phyloP scores from a whole-genome alignment of 2,329 filamentous ascomycete species.

The Corynespora cassiicola region DNA sequence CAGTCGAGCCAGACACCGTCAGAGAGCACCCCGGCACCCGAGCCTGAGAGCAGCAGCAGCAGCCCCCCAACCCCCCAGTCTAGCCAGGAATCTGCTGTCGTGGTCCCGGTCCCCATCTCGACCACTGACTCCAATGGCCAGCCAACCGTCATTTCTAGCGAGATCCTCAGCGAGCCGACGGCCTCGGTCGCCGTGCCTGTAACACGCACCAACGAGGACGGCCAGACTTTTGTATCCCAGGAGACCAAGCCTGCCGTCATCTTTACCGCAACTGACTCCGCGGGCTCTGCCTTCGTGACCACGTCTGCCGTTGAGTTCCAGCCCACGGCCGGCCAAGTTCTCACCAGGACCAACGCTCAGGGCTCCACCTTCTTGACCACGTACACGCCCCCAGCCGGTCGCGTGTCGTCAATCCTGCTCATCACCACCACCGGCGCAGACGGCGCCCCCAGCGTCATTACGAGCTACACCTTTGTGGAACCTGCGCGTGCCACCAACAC shows the following conservation, averaged over 20 bases:
- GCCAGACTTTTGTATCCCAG: conserved; percentile 44
- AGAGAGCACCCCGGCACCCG: conserved; percentile 6
- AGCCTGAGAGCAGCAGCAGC: conserved; percentile 1
- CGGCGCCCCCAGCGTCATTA: conserved; percentile 48
- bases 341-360: conserved; percentile 50
- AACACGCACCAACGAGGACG: conserved; percentile 47
- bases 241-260: conserved; percentile 47
- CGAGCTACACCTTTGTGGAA: conserved; percentile 52
- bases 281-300: conserved; percentile 45
- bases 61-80: conserved; percentile 10
- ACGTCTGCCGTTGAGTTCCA: conserved; percentile 40
- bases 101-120: conserved; percentile 48
- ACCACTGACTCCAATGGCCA: conserved; percentile 47
- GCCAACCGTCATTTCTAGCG: conserved; percentile 44
- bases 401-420: conserved; percentile 48
- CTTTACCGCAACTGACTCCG: conserved; percentile 45
- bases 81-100: conserved; percentile 33
- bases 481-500: conserved; percentile 27
- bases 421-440: conserved; percentile 39
- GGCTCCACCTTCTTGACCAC: conserved; percentile 54
- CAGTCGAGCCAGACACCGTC: conserved; percentile 2
- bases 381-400: conserved; percentile 52
- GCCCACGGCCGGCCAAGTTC: conserved; percentile 46
- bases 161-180: conserved; percentile 48
- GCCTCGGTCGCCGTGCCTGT: conserved; percentile 47